Evolutionary conservation across 305 asterid species (phyloP), one percentile per base, ranked within the genome.

Genomic region (Lippia alba): DNA sequence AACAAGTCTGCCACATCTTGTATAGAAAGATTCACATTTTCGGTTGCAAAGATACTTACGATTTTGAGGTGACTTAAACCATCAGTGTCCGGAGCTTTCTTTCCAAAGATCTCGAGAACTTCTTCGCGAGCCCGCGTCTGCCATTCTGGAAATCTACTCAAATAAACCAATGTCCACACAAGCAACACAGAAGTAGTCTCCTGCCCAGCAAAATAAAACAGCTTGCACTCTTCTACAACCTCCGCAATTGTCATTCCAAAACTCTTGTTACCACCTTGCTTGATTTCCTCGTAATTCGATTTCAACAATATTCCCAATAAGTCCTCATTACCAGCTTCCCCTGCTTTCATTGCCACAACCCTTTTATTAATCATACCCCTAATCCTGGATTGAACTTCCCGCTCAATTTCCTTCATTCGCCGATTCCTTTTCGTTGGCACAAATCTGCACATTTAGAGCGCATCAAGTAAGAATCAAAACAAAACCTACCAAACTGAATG

Each of bases 41-140:
- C 6, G 6, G 15, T 6, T 30, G 20, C 14, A 33, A 77, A 61
- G 41, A 0, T 61, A 75, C 85, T 72, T 68, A 83, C 85, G 12
- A 78, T 62, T 77, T 87, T 87, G 17, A 87, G 84, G 14, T 71
- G 84, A 76, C 76, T 83, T 8, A 87, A 16, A 8, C 79, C 85
- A 0, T 81, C 89, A 10, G 51, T 56, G 41, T 61, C 61, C 0
- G 88, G 76, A 8, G 59, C 64, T 32, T 61, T n/a, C 9, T 70
- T 5, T 9, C 83, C 87, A 9, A 82, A 80, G 12, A 70, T 84
- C 39, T 78, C 73, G 10, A 78, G 16, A 56, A 81, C 80, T 59
- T 86, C 91, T 14, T 82, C 84, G 24, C 88, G 70, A 24, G 91
- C 96, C n/a, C 72, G 81, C 0, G n/a, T 40, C 67, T 89, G 90